These are phyloP conservation scores for Leccinum griseonigrum DNA, from an alignment of 1,284 basidiomycete genomes.

Conservation along the genomic window DNA sequence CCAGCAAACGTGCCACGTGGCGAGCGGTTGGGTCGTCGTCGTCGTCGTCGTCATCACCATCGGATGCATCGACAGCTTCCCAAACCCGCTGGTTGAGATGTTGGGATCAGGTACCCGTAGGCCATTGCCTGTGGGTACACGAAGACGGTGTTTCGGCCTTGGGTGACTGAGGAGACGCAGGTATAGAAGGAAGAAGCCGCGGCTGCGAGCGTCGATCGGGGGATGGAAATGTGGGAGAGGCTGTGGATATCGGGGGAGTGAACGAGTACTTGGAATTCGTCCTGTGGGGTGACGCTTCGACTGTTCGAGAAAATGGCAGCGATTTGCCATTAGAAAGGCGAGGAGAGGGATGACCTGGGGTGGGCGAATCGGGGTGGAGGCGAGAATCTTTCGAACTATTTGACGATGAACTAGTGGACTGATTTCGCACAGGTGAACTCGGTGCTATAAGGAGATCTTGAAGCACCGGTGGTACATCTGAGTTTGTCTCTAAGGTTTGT, in stretches of 20 bases:
- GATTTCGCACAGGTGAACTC: slow-evolving; percentile 25
- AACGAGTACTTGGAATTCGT: slow-evolving; percentile 26
- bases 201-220: slow-evolving; percentile 13
- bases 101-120: slow-evolving; percentile 3
- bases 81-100: background rate
- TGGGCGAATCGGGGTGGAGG: slow-evolving; percentile 23
- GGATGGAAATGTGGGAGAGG: slow-evolving; percentile 15
- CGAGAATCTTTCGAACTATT: slow-evolving; percentile 28
- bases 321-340: slow-evolving; percentile 16
- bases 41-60: background rate
- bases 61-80: background rate
- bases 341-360: slow-evolving; percentile 11
- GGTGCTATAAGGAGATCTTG: slow-evolving; percentile 13
- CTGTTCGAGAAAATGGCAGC: slow-evolving; percentile 12
- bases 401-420: slow-evolving; percentile 21
- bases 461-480: slow-evolving; percentile 15
- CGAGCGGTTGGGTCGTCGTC: slow-evolving; percentile 5
- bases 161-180: slow-evolving; percentile 27
- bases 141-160: slow-evolving; percentile 11
- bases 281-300: slow-evolving; percentile 9
- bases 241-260: slow-evolving; percentile 25
- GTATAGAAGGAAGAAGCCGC: slow-evolving; percentile 27
- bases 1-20: slow-evolving; percentile 19
- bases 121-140: background rate
- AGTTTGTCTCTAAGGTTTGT: slow-evolving; percentile 20